These are phyloP conservation scores for Galerina marginata DNA, from an alignment of 768 basidiomycete species.

Conservation along the genomic window DNA sequence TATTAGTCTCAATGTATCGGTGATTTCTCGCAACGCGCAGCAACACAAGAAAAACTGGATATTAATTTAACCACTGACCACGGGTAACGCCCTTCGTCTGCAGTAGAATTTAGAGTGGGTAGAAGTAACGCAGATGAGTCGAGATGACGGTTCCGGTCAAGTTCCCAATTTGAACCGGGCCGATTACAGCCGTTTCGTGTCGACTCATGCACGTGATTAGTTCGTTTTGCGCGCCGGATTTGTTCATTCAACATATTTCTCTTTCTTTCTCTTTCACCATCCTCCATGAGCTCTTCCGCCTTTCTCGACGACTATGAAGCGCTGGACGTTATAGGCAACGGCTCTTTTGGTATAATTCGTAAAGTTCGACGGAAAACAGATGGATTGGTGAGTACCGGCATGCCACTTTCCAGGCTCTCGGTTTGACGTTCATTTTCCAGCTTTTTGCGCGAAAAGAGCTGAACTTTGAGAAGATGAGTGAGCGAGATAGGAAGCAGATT, in stretches of 20 bases:
- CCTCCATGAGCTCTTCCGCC: slow-evolving; percentile 13
- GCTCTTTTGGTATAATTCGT: slow-evolving; percentile 96
- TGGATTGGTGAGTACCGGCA: slow-evolving; percentile 63
- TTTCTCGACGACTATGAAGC: slow-evolving; percentile 85
- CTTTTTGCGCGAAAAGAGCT: slow-evolving; percentile 92
- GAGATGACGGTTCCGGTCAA: no score
- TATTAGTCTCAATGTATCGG: no score
- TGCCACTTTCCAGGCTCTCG: not conserved
- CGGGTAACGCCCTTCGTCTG: no score
- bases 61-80: no score
- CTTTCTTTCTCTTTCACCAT: not conserved
- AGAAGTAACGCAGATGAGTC: no score
- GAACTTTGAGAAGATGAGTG: slow-evolving; percentile 96
- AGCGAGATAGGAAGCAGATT: slow-evolving; percentile 95
- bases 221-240: no score
- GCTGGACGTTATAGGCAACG: slow-evolving; percentile 93
- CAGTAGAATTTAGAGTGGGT: no score
- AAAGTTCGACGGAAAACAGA: slow-evolving; percentile 89
- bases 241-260: not conserved
- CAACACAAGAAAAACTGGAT: no score
- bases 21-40: no score
- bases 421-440: slow-evolving; percentile 39
- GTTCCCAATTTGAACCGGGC: no score
- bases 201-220: no score
- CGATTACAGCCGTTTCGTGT: no score